Conservation (phyloP, 2,329 filamentous ascomycete species). For the Nigrospora oryzae region DNA sequence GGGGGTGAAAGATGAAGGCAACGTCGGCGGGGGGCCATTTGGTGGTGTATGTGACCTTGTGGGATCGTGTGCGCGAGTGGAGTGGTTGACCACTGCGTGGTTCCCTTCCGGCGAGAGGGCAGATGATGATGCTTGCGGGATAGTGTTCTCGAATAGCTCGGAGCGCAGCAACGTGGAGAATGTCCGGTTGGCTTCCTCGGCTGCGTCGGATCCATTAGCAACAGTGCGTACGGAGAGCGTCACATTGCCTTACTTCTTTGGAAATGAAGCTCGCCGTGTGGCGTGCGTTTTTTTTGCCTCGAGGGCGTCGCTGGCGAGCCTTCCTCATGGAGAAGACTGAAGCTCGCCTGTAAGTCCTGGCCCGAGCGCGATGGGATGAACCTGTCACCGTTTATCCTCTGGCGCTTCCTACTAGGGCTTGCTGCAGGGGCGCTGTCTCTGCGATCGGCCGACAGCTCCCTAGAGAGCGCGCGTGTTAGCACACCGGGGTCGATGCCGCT, state of each 20-base stretch:
- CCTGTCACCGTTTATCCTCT: slow-evolving; percentile 54
- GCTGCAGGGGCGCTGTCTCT: slow-evolving; percentile 43
- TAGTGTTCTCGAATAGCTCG: slow-evolving; percentile 84
- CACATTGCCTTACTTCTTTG: slow-evolving; percentile 62
- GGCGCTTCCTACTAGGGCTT: slow-evolving; percentile 50
- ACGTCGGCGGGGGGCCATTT: slow-evolving; percentile 50
- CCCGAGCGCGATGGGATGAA: slow-evolving; percentile 94
- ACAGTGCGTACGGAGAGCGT: not conserved
- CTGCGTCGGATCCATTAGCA: slow-evolving; percentile 30
- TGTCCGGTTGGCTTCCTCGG: slow-evolving; percentile 89
- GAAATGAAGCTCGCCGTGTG: slow-evolving; percentile 86
- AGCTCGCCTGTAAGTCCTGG: slow-evolving; percentile 88
- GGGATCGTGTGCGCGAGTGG: slow-evolving; percentile 51
- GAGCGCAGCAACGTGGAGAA: slow-evolving; percentile 82
- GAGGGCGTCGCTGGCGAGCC: slow-evolving; percentile 88
- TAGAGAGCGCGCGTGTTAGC: slow-evolving; percentile 40
- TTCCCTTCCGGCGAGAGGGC: slow-evolving; percentile 51
- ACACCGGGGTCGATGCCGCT: slow-evolving; percentile 37
- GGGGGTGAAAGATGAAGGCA: slow-evolving; percentile 74
- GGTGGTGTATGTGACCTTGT: slow-evolving; percentile 77
- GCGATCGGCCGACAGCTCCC: slow-evolving; percentile 41
- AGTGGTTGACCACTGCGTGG: slow-evolving; percentile 39
- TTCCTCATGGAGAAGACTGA: slow-evolving; percentile 84
- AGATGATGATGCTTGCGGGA: slow-evolving; percentile 70
- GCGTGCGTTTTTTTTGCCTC: slow-evolving; percentile 72